Evolutionary conservation across 2,329 filamentous ascomycete genomes (phyloP), one percentile per base, ranked within the genome.

Genomic region (Nigrograna mackinnonii): DNA sequence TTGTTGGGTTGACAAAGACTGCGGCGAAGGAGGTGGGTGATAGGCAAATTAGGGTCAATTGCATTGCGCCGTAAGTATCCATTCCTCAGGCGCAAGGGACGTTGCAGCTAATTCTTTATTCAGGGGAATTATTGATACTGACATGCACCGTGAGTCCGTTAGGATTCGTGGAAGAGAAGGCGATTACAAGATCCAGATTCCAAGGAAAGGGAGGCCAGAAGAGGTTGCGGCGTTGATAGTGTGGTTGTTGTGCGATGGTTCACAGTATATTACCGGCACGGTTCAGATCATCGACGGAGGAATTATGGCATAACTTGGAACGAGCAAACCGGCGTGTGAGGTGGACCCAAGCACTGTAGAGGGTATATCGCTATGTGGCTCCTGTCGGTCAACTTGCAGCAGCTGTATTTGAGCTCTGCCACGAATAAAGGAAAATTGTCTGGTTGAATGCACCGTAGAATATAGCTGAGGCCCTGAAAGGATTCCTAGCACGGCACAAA

Each of bases 261-360:
- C 64, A 4, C 68, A 65, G 14, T 76, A 69, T 55, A 69, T 74
- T 2, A 77, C 73, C 1, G 73, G 74, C 1, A 62, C 66, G 4
- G 61, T 71, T 6, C 62, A 71, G 30, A 67, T 54, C 40, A 68
- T 76, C 16, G 74, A 77, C 57, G 74, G 74, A 4, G 72, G 70
- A 0, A 69, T 67, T 59, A 51, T 53, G 45, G 45, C 46, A 17
- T 49, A 35, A 22, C 24, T n/a, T n/a, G n/a, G n/a, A n/a, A n/a
- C n/a, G n/a, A n/a, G n/a, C n/a, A n/a, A n/a, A n/a, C n/a, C n/a
- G n/a, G n/a, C n/a, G n/a, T n/a, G n/a, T n/a, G n/a, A n/a, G n/a
- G n/a, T n/a, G n/a, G n/a, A n/a, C n/a, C n/a, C n/a, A n/a, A n/a
- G n/a, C n/a, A n/a, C n/a, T n/a, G n/a, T n/a, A n/a, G n/a, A n/a